Base-by-base conservation (phyloP, 768 basidiomycete species). In the Hydnum rufescens region DNA sequence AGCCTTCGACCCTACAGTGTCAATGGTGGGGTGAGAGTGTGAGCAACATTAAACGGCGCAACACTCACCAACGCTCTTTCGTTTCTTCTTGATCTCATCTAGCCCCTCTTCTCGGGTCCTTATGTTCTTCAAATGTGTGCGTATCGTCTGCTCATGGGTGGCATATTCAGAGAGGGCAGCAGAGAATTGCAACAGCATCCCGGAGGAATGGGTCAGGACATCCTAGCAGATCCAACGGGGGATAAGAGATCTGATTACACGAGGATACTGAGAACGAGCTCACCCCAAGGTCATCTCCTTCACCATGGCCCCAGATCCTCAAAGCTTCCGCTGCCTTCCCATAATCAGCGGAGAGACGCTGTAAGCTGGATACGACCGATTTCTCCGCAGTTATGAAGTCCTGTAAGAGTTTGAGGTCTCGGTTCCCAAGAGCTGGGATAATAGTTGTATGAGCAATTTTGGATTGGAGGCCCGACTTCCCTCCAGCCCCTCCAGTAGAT, bases 361-460 rank as follows among this genome's bases (percentile, higher is more conserved):
- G 80, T 39, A 83, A 57, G 30, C 80, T 83, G 52, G 39, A 32
- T 29, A 92, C 69, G 4, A 90, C 78, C 4, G 73, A 67, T 67
- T 96, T 96, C 66, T 95, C 89, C 1, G 84, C 75, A 2, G 77
- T 80, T 53, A 96, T 96, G 56, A 93, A 71, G 60, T 90, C 88
- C 62, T 95, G 89, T 4, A 95, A 68, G 0, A 79, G 76, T 26
- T 80, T 68, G 3, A 90, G 66, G 62, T 92, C 89, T 59, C 78
- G 77, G 63, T 87, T 89, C 1, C 74, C 74, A 6, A 86, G 65
- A 0, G 76, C 70, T 42, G 88, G 82, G 4, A 90, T 68, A 3
- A 84, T 82, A 1, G 86, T 79, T 60, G 87, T 89, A 65, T 93
- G 89, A 2, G 89, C 89, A 63, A 93, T 74, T 65, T 79, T 86